A percentile compares a stretch with the other conserved stretches of the same genome.
These are phyloP conservation scores for Xerocomellus intermedius DNA, from an alignment of 768 basidiomycete genomes.

Conservation along the genomic window DNA sequence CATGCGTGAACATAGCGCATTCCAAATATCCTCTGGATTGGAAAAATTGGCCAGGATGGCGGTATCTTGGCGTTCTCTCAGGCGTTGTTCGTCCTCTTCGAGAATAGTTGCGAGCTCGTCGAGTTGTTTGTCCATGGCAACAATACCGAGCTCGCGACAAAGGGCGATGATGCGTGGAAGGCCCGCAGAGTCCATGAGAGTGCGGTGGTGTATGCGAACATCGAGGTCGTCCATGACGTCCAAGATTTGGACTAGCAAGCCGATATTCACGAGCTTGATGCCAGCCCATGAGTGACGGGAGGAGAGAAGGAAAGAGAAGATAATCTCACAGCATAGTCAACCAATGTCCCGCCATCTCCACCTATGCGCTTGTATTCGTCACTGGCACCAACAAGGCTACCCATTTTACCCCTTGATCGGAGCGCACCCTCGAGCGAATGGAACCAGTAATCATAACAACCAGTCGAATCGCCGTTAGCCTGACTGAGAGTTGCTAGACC, in stretches of 20 bases:
- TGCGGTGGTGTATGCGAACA: conserved; percentile 79
- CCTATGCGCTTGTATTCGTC: conserved; percentile 77
- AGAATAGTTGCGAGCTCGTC: conserved; percentile 56
- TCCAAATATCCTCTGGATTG: conserved; percentile 84
- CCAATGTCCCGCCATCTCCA: conserved; percentile 64
- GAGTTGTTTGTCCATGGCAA: conserved; percentile 66
- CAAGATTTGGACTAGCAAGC: conserved; percentile 71
- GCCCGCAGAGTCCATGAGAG: conserved; percentile 88
- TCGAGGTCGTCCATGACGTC: conserved; percentile 72
- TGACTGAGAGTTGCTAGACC: conserved; percentile 74
- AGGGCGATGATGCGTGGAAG: conserved; percentile 69
- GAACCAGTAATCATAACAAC: conserved; percentile 87
- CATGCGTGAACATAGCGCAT: conserved; percentile 74
- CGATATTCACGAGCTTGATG: conserved; percentile 50
- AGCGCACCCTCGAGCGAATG: conserved; percentile 73
- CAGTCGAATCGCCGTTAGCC: conserved; percentile 54
- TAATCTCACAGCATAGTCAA: conserved; percentile 79
- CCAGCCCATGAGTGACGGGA: conserved; percentile 12
- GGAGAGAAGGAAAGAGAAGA: not conserved
- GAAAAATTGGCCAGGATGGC: conserved; percentile 73
- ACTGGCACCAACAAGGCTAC: conserved; percentile 91
- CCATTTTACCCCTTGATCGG: conserved; percentile 89
- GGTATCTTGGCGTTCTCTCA: conserved; percentile 74
- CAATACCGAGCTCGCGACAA: conserved; percentile 63
- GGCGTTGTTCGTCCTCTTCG: conserved; percentile 70